These are phyloP conservation scores for Lineolata rhizophorae DNA, from an alignment of 495 filamentous ascomycete species.

Conservation along the genomic window DNA sequence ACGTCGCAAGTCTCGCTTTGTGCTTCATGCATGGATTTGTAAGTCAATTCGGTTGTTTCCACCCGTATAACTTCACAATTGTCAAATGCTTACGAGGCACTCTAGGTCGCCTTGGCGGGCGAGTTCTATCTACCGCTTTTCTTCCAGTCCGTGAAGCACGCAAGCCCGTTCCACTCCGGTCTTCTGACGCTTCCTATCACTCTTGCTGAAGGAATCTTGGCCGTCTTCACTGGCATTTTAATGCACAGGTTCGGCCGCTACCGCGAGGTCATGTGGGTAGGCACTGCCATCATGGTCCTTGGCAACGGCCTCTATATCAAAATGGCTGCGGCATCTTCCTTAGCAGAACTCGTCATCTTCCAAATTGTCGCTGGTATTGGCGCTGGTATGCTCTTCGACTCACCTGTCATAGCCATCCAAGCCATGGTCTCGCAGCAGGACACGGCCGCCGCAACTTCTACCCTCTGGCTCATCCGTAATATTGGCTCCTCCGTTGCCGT, in stretches of 20 bases:
- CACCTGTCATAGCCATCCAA: slow-evolving; percentile 18
- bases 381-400: slow-evolving; percentile 14
- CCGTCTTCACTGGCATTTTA: slow-evolving; percentile 26
- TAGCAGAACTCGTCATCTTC: slow-evolving; percentile 22
- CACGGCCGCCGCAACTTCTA: slow-evolving; percentile 16
- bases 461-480: slow-evolving; percentile 13
- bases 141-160: slow-evolving; percentile 29
- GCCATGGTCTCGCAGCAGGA: slow-evolving; percentile 13
- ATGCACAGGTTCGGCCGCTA: slow-evolving; percentile 42
- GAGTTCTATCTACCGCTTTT: slow-evolving; percentile 39
- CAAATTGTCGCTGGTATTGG: slow-evolving; percentile 15
- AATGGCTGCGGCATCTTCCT: slow-evolving; percentile 18
- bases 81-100: neutral
- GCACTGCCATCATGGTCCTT: slow-evolving; percentile 22
- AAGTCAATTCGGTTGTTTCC: slow-evolving; percentile 6
- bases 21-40: slow-evolving; percentile 27
- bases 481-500: slow-evolving; percentile 13
- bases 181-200: slow-evolving; percentile 27
- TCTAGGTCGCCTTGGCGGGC: slow-evolving; percentile 25
- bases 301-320: slow-evolving; percentile 32
- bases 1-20: slow-evolving; percentile 18
- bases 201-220: slow-evolving; percentile 25
- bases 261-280: slow-evolving; percentile 29
- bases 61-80: neutral
- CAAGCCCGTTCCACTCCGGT: slow-evolving; percentile 29